phyloP scores from a whole-genome alignment of 2,329 filamentous ascomycete genomes.

The Camptophora hylomeconis region DNA sequence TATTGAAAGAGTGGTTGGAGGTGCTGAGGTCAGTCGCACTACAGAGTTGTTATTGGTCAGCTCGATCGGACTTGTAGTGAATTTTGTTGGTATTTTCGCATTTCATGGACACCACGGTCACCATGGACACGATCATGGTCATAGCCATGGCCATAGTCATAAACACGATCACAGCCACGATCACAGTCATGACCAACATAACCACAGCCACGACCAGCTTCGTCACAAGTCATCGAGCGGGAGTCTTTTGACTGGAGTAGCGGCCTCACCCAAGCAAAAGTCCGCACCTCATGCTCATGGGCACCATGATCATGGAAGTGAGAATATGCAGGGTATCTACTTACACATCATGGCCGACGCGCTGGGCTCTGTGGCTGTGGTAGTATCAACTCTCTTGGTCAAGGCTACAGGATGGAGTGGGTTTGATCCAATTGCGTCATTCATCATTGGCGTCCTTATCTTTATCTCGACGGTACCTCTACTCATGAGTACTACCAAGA shows the following conservation, averaged over 20 bases:
- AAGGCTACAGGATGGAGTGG: conserved; percentile 81
- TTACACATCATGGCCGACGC: conserved; percentile 91
- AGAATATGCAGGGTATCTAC: conserved; percentile 98
- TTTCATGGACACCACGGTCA: conserved; percentile 58
- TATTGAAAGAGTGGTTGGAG: conserved; percentile 72
- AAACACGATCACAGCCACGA: conserved; percentile 15
- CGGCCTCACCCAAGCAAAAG: conserved; percentile 20
- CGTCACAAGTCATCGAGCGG: conserved; percentile 3
- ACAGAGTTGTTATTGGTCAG: conserved; percentile 83
- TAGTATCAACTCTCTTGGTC: conserved; percentile 78
- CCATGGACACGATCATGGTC: conserved; percentile 32
- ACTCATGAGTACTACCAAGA: conserved; percentile 70
- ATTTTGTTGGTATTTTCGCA: conserved; percentile 79
- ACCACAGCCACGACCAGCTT: conserved; percentile 19
- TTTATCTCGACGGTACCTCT: conserved; percentile 84
- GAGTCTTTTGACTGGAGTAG: conserved; percentile 12
- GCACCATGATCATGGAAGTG: conserved; percentile 66
- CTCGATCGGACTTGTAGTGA: conserved; percentile 72
- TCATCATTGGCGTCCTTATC: conserved; percentile 84
- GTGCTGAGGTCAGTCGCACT: conserved; percentile 69
- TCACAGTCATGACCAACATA: conserved; percentile 18
- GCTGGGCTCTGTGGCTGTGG: conserved; percentile 85
- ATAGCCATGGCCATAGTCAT: conserved; percentile 24
- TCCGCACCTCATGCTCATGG: conserved; percentile 23
- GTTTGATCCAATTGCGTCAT: conserved; percentile 89